phyloP scores from a whole-genome alignment of 805 yeast species.

The Naumovozyma dairenensis region DNA sequence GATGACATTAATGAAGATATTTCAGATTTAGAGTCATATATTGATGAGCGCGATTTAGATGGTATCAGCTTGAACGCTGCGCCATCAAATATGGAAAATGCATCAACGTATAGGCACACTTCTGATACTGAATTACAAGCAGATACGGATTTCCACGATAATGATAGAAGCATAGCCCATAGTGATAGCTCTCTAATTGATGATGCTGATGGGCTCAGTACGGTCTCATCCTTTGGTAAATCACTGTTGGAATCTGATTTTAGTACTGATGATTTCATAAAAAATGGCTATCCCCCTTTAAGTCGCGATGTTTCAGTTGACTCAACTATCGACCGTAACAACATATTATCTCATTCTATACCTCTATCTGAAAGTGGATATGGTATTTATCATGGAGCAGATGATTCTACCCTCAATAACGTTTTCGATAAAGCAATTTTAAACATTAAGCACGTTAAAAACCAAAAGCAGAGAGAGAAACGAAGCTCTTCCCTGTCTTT shows the following conservation, averaged over 20 bases:
- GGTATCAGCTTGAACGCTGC: slow-evolving; percentile 15
- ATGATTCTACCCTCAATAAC: slow-evolving; percentile 19
- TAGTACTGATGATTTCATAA: slow-evolving; percentile 14
- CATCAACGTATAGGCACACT: slow-evolving; percentile 4
- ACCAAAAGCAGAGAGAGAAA: slow-evolving; percentile 8
- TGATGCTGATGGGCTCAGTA: slow-evolving; percentile 8
- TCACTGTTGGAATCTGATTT: slow-evolving; percentile 28
- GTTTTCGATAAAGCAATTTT: slow-evolving; percentile 18
- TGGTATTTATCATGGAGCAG: slow-evolving; percentile 18
- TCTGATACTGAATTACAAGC: slow-evolving; percentile 4
- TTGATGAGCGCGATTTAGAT: slow-evolving; percentile 25
- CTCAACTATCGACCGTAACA: slow-evolving; percentile 14
- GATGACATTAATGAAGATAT: slow-evolving; percentile 6
- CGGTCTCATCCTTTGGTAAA: slow-evolving; percentile 27
- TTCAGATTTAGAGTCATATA: slow-evolving; percentile 26
- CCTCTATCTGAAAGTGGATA: slow-evolving; percentile 17
- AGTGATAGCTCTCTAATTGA: slow-evolving; percentile 5
- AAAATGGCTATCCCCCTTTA: slow-evolving; percentile 7
- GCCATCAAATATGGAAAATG: slow-evolving; percentile 6
- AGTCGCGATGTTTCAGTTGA: slow-evolving; percentile 12
- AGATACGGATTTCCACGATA: background rate
- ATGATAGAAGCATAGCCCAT: slow-evolving; percentile 2
- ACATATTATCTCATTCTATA: slow-evolving; percentile 18
- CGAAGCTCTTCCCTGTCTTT: slow-evolving; percentile 3
- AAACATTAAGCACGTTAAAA: slow-evolving; percentile 10